Conservation (phyloP, 1,284 basidiomycete species). For the Cutaneotrichosporon mucoides region DNA sequence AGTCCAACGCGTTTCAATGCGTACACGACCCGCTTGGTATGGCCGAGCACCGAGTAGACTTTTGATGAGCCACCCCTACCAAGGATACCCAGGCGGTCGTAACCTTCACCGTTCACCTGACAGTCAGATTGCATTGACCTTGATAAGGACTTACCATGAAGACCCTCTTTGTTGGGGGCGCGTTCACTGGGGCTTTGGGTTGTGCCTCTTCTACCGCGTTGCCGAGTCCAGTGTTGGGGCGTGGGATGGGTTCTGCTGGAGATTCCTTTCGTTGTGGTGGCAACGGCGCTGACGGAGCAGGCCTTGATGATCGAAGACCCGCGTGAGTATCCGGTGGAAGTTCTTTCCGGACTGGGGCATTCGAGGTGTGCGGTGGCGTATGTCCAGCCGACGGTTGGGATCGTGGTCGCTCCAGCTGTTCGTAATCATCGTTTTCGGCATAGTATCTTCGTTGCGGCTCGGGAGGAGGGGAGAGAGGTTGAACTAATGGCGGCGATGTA, state of each 20-base stretch:
- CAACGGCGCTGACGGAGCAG: too few species aligned
- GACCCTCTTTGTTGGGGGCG: neutral
- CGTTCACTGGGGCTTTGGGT: neutral
- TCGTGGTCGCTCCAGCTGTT: neutral
- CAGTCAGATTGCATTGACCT: neutral
- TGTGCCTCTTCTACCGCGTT: neutral
- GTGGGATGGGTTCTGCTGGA: neutral
- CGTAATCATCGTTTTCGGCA: neutral
- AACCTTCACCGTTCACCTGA: conserved; percentile 72
- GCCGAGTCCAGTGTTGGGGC: neutral
- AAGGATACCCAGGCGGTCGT: conserved; percentile 77
- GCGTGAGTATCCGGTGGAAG: too few species aligned
- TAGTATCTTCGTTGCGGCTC: neutral
- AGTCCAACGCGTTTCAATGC: conserved; percentile 85
- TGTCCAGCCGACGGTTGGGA: neutral
- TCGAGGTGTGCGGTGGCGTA: neutral
- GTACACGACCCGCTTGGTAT: conserved; percentile 64
- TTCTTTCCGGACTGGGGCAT: too few species aligned
- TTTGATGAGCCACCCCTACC: conserved; percentile 91
- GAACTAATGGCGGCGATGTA: neutral
- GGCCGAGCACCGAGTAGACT: conserved; percentile 80
- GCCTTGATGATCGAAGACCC: too few species aligned
- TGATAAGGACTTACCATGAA: neutral
- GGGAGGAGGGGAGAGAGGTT: neutral
- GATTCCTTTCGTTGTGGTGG: too few species aligned